Percentiles rank a stretch among this genome's conserved stretches.
phyloP scores from a whole-genome alignment of 1,139 yeast genomes.

The Chernovozyma sophiae-reginae region DNA sequence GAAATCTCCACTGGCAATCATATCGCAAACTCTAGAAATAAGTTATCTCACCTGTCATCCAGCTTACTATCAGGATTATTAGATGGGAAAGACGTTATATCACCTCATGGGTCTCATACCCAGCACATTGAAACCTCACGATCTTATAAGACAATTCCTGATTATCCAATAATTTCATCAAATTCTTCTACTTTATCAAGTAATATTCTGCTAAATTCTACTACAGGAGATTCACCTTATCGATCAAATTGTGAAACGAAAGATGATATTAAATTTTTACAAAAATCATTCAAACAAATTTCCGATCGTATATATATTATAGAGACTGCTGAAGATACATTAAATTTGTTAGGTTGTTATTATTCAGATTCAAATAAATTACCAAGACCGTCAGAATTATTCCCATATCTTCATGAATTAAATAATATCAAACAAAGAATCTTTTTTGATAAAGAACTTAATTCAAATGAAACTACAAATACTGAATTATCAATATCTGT shows the following conservation, averaged over 20 bases:
- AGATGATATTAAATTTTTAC: neutral
- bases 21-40: neutral
- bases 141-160: slow-evolving; percentile 7
- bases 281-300: neutral
- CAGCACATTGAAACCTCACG: neutral
- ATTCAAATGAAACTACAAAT: slow-evolving; percentile 8
- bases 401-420: slow-evolving; percentile 39
- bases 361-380: slow-evolving; percentile 19
- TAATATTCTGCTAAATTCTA: neutral
- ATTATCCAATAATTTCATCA: slow-evolving; percentile 3
- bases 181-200: slow-evolving; percentile 4
- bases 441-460: slow-evolving; percentile 16
- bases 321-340: slow-evolving; percentile 13
- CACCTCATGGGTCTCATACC: neutral
- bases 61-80: slow-evolving; percentile 5
- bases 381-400: slow-evolving; percentile 18
- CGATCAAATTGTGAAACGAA: neutral
- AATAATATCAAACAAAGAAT: slow-evolving; percentile 24
- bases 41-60: slow-evolving; percentile 4
- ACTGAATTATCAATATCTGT: slow-evolving; percentile 6
- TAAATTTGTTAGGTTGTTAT: slow-evolving; percentile 23
- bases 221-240: neutral
- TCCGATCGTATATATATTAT: slow-evolving; percentile 10
- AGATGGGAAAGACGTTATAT: neutral
- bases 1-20: neutral